These are phyloP conservation scores for Ampelocalamus luodianensis DNA, from an alignment of 176 grass and related monocot genomes.

Conservation along the genomic window DNA sequence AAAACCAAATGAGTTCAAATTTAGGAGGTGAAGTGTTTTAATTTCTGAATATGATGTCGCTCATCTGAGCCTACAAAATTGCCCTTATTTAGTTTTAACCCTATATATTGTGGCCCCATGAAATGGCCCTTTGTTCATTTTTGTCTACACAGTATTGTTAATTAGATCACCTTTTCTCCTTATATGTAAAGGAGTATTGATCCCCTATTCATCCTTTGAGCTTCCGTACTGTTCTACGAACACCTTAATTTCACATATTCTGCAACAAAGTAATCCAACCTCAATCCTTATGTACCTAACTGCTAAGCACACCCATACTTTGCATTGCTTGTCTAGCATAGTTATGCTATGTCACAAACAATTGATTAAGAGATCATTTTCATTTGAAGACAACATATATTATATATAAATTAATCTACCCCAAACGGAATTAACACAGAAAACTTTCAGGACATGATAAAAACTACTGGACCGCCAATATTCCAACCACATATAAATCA, in stretches of 20 bases:
- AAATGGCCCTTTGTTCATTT: too few relatives aligned
- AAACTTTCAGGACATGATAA: slow-evolving; percentile 40
- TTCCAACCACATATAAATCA: slow-evolving; percentile 17
- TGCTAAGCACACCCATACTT: not conserved
- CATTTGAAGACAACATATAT: not conserved
- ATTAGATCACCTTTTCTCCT: not conserved
- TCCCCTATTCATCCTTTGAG: not conserved
- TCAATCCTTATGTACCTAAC: not conserved
- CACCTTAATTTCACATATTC: not conserved
- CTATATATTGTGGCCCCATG: too few relatives aligned
- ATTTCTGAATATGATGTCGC: too few relatives aligned
- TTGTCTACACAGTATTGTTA: too few relatives aligned
- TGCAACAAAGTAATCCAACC: not conserved
- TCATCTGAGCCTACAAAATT: too few relatives aligned
- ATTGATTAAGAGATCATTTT: not conserved
- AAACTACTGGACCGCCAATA: slow-evolving; percentile 23
- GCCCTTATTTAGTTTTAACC: too few relatives aligned
- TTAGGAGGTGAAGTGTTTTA: too few relatives aligned
- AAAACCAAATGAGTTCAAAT: too few relatives aligned
- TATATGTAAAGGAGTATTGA: not conserved
- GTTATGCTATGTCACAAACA: not conserved
- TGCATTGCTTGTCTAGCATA: not conserved
- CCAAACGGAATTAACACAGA: not conserved
- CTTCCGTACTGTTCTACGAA: not conserved
- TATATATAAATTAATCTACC: not conserved